These are phyloP conservation scores for Calonectria pauciramosa DNA, from an alignment of 2,329 filamentous ascomycete genomes.

Conservation along the genomic window DNA sequence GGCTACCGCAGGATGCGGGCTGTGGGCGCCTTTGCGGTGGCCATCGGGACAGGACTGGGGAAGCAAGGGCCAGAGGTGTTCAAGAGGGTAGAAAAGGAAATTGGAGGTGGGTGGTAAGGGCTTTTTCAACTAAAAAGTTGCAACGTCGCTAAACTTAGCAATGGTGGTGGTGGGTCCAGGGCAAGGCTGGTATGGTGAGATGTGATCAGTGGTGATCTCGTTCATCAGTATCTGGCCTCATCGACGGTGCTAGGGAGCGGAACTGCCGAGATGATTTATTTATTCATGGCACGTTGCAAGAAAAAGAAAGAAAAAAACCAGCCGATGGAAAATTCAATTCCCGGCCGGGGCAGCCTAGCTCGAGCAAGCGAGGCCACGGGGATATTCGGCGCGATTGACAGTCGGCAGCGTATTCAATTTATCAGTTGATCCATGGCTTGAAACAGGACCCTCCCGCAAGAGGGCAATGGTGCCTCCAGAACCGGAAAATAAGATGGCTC, in stretches of 20 bases:
- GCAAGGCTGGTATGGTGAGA: background rate
- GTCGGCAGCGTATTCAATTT: background rate
- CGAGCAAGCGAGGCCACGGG: background rate
- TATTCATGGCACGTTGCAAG: background rate
- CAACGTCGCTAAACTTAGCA: background rate
- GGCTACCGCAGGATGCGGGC: conserved; percentile 76
- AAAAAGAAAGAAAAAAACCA: background rate
- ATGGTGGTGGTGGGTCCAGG: background rate
- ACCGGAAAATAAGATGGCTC: background rate
- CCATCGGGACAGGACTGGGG: conserved; percentile 78
- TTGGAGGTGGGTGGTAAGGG: conserved; percentile 38
- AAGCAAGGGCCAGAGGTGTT: conserved; percentile 74
- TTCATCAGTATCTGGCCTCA: background rate
- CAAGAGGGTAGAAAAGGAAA: conserved; percentile 62
- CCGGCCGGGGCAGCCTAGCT: background rate
- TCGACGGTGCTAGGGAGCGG: background rate
- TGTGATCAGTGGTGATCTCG: background rate
- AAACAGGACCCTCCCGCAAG: background rate
- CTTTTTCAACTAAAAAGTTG: background rate
- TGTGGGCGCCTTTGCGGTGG: conserved; percentile 77
- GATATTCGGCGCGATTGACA: background rate
- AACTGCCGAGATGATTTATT: background rate
- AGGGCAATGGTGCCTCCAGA: background rate
- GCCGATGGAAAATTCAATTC: background rate
- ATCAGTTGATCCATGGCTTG: background rate